A percentile compares a stretch with the other conserved stretches of the same genome.
Conservation (phyloP, 2,329 filamentous ascomycete genomes). For the Cercospora sp. region DNA sequence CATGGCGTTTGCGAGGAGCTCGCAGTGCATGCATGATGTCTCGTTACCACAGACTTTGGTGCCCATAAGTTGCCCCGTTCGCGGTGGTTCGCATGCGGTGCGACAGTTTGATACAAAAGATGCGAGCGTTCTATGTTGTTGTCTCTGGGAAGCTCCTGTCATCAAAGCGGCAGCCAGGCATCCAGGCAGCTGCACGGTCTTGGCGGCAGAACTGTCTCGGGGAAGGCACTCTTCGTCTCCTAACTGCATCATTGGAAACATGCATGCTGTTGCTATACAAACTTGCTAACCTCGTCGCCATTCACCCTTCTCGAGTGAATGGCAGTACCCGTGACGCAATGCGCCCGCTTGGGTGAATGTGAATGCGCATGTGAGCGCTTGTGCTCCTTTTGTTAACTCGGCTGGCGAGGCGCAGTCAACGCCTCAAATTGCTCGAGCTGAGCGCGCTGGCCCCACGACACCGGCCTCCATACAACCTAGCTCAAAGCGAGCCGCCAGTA, state of each 20-base stretch:
- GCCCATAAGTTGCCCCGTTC: neutral
- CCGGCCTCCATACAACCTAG: neutral
- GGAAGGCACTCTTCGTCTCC: neutral
- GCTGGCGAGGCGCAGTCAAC: neutral
- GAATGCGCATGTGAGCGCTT: neutral
- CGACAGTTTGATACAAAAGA: neutral
- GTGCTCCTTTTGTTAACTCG: neutral
- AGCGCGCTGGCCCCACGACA: neutral
- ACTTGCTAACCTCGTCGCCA: neutral
- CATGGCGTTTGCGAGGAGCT: neutral
- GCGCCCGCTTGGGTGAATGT: neutral
- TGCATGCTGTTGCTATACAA: neutral
- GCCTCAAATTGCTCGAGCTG: slow-evolving; percentile 4
- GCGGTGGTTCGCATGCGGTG: neutral
- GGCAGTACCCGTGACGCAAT: neutral
- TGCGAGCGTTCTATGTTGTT: neutral
- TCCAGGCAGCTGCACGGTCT: neutral
- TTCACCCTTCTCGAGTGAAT: neutral
- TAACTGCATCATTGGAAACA: neutral
- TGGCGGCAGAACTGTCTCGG: neutral
- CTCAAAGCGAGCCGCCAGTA: neutral
- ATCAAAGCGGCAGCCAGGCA: neutral
- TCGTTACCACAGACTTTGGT: neutral
- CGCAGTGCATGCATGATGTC: neutral
- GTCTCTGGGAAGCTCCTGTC: neutral